These are phyloP conservation scores for Talinum fruticosum DNA, from an alignment of 148 eudicot genomes.

Conservation along the genomic window DNA sequence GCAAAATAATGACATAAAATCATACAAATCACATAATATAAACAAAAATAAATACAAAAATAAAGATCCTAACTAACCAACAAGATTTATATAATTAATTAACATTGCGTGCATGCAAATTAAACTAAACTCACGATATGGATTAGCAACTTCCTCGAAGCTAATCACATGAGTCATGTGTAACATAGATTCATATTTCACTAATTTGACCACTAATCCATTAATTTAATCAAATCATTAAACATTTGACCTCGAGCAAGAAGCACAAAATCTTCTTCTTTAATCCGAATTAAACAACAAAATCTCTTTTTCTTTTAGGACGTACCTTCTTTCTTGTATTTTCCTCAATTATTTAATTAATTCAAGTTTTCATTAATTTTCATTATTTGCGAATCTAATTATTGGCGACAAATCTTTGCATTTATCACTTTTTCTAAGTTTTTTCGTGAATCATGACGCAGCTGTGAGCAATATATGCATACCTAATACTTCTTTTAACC, in stretches of 20 bases:
- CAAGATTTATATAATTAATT: too few species aligned
- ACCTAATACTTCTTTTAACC: too few species aligned
- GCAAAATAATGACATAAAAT: too few species aligned
- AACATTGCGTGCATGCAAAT: conserved; percentile 2
- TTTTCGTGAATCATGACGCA: background rate
- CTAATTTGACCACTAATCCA: too few species aligned
- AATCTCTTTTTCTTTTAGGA: background rate
- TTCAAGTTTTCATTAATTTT: background rate
- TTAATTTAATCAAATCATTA: background rate
- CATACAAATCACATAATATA: too few species aligned
- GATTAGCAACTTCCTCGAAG: background rate
- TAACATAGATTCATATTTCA: background rate
- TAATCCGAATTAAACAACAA: background rate
- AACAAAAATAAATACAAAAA: too few species aligned
- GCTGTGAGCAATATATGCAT: background rate
- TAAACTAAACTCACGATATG: too few species aligned
- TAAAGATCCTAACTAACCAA: too few species aligned
- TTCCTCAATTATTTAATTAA: background rate
- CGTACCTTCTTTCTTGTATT: background rate
- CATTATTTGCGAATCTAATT: conserved; percentile 3
- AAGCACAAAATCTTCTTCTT: background rate
- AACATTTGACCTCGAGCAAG: background rate
- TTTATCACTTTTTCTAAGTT: background rate
- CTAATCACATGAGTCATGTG: background rate
- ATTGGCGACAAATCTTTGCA: background rate